Evolutionary conservation across 2,329 filamentous ascomycete genomes (phyloP), one percentile per base, ranked within the genome.

Genomic region (Alternaria arbusti): DNA sequence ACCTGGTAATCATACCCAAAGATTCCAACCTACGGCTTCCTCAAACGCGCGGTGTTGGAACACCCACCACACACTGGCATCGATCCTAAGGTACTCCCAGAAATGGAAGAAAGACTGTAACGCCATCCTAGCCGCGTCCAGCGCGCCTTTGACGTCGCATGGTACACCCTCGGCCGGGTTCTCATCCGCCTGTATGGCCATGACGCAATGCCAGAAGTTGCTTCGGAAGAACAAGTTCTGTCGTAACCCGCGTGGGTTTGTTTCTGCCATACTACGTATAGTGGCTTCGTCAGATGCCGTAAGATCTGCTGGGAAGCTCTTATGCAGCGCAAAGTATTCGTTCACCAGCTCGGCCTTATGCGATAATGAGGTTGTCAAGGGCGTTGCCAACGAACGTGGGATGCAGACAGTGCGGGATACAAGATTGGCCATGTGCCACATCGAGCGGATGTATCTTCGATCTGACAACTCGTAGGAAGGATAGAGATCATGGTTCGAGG

Each of bases 41-140:
- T 94, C 84, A 74, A 94, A 94, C 0, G 91, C 91, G 1, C 92
- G 84, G 75, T 94, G 92, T 76, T 93, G 92, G 69, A 94, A 93
- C 1, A 93, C 91, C 91, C 91, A 95, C 91, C 91, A 94, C 1
- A 94, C 91, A 13, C 89, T 86, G 1, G 91, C 90, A 81, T 95
- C 92, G 15, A 84, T 83, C 69, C 90, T 88, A 65, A 94, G 89
- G 12, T 92, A 81, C 40, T 82, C 83, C 79, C 89, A 92, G 7
- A 94, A 84, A 61, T 93, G 84, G 77, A 94, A 94, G 75, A 94
- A 95, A 1, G 90, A 84, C 47, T 85, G 86, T 50, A 95, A 87
- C 5, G 91, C 91, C 74, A 91, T 90, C 70, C 93, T 89, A 0
- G 91, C 91, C 0, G 91, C 90, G 77, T 94, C 91, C 12, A 94